Conservation (phyloP, 768 basidiomycete genomes). For the Trametopsis cervina region DNA sequence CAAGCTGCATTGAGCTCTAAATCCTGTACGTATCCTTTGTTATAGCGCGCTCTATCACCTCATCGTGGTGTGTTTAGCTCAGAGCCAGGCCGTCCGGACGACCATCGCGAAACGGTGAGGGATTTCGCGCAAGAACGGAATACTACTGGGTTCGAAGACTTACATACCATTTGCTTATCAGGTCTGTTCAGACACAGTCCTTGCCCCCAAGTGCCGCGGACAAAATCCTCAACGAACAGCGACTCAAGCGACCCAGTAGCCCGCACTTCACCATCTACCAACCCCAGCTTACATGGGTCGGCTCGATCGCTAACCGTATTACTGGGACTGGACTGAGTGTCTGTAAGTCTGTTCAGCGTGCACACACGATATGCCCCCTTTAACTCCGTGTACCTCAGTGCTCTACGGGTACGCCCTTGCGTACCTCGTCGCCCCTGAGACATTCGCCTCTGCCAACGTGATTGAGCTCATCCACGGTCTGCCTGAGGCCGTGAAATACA, state of each 20-base stretch:
- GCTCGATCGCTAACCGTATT: slow-evolving; percentile 81
- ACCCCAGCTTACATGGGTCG: slow-evolving; percentile 86
- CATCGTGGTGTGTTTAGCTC: slow-evolving; percentile 2
- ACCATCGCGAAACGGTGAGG: slow-evolving; percentile 18
- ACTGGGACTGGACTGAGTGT: slow-evolving; percentile 77
- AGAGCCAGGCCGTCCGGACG: slow-evolving; percentile 16
- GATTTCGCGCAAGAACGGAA: not conserved
- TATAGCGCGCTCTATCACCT: too few relatives aligned
- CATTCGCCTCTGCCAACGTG: slow-evolving; percentile 74
- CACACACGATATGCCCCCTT: not conserved
- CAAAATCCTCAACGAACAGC: slow-evolving; percentile 80
- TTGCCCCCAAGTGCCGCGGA: slow-evolving; percentile 49
- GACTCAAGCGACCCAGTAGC: slow-evolving; percentile 80
- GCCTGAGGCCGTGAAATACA: slow-evolving; percentile 71
- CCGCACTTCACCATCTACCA: slow-evolving; percentile 98
- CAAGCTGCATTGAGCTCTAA: slow-evolving; percentile 35
- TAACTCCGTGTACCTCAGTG: slow-evolving; percentile 35
- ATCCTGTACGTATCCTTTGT: slow-evolving; percentile 24
- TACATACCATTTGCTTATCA: slow-evolving; percentile 16
- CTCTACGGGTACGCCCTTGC: slow-evolving; percentile 84
- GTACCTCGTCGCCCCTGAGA: slow-evolving; percentile 77
- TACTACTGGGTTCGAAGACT: not conserved
- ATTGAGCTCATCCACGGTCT: slow-evolving; percentile 63
- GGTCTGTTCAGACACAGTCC: slow-evolving; percentile 59
- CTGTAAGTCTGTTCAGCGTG: slow-evolving; percentile 39